Evolutionary conservation across 2,329 filamentous ascomycete species (phyloP).

Genomic region (Curvularia sp.): DNA sequence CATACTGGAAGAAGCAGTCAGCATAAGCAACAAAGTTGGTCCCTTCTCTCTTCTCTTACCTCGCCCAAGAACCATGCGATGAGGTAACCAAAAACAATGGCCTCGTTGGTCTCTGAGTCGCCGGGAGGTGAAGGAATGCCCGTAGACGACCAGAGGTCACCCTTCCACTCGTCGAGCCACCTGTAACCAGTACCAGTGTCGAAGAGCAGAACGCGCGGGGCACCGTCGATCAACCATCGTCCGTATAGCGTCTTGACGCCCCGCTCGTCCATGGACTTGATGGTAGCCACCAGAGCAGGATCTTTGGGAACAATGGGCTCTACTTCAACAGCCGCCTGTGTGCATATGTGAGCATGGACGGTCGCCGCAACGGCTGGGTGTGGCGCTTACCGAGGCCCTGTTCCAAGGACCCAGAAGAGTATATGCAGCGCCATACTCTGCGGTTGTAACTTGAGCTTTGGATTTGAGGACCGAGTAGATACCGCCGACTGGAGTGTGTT

Average conservation of each 20-base stretch:
- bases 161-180: slow-evolving; percentile 95
- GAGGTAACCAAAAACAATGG: slow-evolving; percentile 95
- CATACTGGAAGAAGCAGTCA: slow-evolving; percentile 67
- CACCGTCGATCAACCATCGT: slow-evolving; percentile 96
- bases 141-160: slow-evolving; percentile 89
- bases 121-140: slow-evolving; percentile 91
- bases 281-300: slow-evolving; percentile 79
- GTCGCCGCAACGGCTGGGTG: slow-evolving; percentile 2
- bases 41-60: slow-evolving; percentile 60
- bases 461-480: slow-evolving; percentile 99
- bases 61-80: slow-evolving; percentile 98
- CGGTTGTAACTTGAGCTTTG: slow-evolving; percentile 95
- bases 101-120: slow-evolving; percentile 95
- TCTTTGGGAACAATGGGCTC: slow-evolving; percentile 88
- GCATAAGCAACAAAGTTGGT: slow-evolving; percentile 5
- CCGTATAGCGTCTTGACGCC: slow-evolving; percentile 92
- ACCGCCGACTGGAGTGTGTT: slow-evolving; percentile 75
- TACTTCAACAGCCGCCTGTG: slow-evolving; percentile 92
- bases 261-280: slow-evolving; percentile 89
- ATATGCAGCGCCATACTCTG: slow-evolving; percentile 97
- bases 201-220: slow-evolving; percentile 89
- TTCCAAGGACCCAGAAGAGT: slow-evolving; percentile 95
- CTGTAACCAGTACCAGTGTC: slow-evolving; percentile 93
- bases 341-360: slow-evolving; percentile 29
- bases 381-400: slow-evolving; percentile 74